Evolutionary conservation across 305 asterid genomes (phyloP), one percentile per base, ranked within the genome.

Genomic region (Rubia tinctorum): DNA sequence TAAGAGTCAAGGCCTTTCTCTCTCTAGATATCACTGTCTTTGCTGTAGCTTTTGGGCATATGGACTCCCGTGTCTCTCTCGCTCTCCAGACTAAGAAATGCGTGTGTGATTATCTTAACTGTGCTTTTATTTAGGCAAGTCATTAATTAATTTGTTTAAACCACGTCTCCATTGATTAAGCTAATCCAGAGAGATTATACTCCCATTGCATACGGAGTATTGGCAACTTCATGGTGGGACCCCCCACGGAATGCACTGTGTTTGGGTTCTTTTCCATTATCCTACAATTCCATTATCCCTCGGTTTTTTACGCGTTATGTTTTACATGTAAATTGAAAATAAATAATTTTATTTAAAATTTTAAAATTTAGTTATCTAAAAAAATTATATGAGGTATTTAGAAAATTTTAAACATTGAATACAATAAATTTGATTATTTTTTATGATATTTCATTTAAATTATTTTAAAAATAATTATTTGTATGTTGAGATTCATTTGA

Each of bases 1-100:
- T 44, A 7, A 44, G 49, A 40, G 42, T 39, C 58, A 5, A 40
- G 69, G 45, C 51, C 14, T 44, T 14, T 58, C 74, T 66, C 77
- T 67, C 17, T 65, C 73, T 79, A 59, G 65, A 25, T 39, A 49
- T 27, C 72, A 25, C 69, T 53, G 37, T 78, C 75, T 51, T 4
- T 44, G 69, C 69, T 66, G 69, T 65, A 18, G 51, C 51, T 65
- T 65, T 40, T 15, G 58, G 34, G 22, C 17, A 8, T 66, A 40
- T 40, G 64, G 59, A 53, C 22, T 53, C 59, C 23, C 59, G 69
- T 66, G 69, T 39, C 53, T 40, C 69, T 40, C n/a, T n/a, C n/a
- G n/a, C 49, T 66, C 51, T 53, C 59, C 59, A 53, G 18, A 53
- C 59, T 18, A 53, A 9, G 66, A 66, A 13, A 58, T 58, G 64